Evolutionary conservation across 208 protist species (phyloP), one percentile per base, ranked within the genome.

Genomic region (Acanthamoeba quina): DNA sequence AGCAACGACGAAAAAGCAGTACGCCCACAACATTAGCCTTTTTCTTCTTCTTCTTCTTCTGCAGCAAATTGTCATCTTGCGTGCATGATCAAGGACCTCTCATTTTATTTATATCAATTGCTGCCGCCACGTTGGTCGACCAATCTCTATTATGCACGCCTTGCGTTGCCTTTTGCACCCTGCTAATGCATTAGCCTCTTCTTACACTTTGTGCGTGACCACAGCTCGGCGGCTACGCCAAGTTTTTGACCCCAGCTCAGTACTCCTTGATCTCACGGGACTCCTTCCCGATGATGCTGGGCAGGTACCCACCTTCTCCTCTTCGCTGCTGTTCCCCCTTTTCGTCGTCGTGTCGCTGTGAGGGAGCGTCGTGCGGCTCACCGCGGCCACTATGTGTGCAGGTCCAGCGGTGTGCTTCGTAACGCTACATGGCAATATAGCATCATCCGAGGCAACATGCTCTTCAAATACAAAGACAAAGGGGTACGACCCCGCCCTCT

Each of bases 371-470:
- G 37, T 37, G 37, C 37, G 37, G 37, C 37, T 37, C 37, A 37
- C 37, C 37, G 37, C 37, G 9, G 17, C 37, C 13, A 15, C 37
- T 49, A 10, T 80, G 15, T 26, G 17, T 37, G 44, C 41, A 49
- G 74, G 24, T 83, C 74, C 11, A 44, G 31, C 68, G 3, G 74
- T 31, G 74, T 83, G 11, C 74, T 83, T 7, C 74, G 74, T 3
- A 83, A 31, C 54, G 74, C 74, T 13, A 49, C 41, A 6, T 90
- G 82, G 82, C 58, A 62, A 15, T 90, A 70, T 13, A 47, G 15
- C 82, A 47, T 90, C 56, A 15, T 90, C 5, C 49, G 58, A 31
- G 82, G 82, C 82, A 90, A 90, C 82, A 90, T 90, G 82, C 82
- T 90, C 54, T 90, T 90, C 54, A 64, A 68, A 17, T 90, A 70